phyloP scores from a whole-genome alignment of 108 stramenopile genomes.

The Conticribra guillardii region DNA sequence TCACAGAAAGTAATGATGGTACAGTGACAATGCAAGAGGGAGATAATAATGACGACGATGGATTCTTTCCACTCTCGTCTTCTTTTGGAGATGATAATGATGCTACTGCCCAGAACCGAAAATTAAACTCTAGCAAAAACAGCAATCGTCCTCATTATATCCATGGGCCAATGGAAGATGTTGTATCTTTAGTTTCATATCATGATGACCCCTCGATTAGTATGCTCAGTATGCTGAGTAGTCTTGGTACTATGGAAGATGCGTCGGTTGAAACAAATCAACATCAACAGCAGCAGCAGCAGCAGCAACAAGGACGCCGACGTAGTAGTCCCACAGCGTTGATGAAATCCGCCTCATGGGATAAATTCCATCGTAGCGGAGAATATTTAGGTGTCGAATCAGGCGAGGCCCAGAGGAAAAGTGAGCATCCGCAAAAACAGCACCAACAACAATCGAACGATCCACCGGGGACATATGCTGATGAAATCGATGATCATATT shows the following conservation, averaged over 20 bases:
- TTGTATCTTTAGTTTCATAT: slow-evolving; percentile 31
- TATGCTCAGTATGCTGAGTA: slow-evolving; percentile 30
- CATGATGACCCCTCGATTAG: slow-evolving; percentile 33
- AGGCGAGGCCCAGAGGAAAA: not conserved
- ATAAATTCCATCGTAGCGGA: not conserved
- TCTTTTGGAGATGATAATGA: too few relatives aligned
- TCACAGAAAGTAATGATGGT: too few relatives aligned
- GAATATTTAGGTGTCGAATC: not conserved
- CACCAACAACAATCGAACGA: not conserved
- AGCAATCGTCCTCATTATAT: not conserved
- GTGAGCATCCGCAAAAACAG: not conserved
- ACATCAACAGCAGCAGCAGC: slow-evolving; percentile 1
- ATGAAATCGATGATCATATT: not conserved
- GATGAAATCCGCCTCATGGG: slow-evolving; percentile 9
- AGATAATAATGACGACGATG: too few relatives aligned
- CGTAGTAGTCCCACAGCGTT: not conserved
- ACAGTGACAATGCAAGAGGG: too few relatives aligned
- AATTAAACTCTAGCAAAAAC: not conserved
- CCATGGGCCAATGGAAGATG: slow-evolving; percentile 7
- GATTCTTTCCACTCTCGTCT: too few relatives aligned
- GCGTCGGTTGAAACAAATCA: slow-evolving; percentile 6
- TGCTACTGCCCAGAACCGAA: too few relatives aligned
- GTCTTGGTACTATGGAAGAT: slow-evolving; percentile 27
- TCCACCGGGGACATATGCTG: slow-evolving; percentile 17
- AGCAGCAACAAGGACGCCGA: not conserved